These are phyloP conservation scores for Epithemia pelagica DNA, from an alignment of 108 stramenopile species.

Conservation along the genomic window DNA sequence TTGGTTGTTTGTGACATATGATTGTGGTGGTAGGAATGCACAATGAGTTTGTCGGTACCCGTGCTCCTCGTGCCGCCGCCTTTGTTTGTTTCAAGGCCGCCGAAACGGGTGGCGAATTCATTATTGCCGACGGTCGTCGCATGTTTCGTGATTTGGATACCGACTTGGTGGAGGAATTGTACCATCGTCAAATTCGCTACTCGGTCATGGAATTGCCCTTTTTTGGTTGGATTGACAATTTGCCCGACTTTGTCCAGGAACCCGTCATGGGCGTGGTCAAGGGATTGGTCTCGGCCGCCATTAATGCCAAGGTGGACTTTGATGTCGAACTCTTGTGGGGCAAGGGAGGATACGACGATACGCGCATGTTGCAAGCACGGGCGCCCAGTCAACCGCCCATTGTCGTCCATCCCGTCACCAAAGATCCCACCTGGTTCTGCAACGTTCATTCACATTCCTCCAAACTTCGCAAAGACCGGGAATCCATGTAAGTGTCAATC, in stretches of 20 bases:
- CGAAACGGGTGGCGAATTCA: constrained; percentile 84
- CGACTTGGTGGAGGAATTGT: constrained; percentile 65
- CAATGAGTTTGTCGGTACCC: constrained; percentile 88
- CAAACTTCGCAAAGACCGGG: constrained; percentile 75
- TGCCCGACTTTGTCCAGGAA: constrained; percentile 53
- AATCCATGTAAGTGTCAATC: constrained; percentile 52
- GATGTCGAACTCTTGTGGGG: constrained; percentile 77
- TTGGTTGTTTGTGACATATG: background rate
- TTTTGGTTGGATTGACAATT: constrained; percentile 77
- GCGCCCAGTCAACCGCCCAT: constrained; percentile 83
- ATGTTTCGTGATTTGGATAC: constrained; percentile 73
- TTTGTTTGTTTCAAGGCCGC: constrained; percentile 91
- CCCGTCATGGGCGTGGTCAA: constrained; percentile 55
- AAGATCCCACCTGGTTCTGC: constrained; percentile 89
- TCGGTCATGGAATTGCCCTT: constrained; percentile 88
- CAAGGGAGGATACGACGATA: constrained; percentile 78
- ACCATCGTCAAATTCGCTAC: constrained; percentile 75
- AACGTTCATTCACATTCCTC: constrained; percentile 87
- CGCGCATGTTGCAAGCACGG: constrained; percentile 78
- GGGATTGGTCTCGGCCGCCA: constrained; percentile 65
- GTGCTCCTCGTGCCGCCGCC: constrained; percentile 82
- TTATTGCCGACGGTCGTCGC: constrained; percentile 77
- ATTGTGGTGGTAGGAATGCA: constrained; percentile 59
- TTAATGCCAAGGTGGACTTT: constrained; percentile 90
- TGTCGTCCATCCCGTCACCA: constrained; percentile 76